Conservation (phyloP, 2,329 filamentous ascomycete species). For the Curvularia verruculosa region DNA sequence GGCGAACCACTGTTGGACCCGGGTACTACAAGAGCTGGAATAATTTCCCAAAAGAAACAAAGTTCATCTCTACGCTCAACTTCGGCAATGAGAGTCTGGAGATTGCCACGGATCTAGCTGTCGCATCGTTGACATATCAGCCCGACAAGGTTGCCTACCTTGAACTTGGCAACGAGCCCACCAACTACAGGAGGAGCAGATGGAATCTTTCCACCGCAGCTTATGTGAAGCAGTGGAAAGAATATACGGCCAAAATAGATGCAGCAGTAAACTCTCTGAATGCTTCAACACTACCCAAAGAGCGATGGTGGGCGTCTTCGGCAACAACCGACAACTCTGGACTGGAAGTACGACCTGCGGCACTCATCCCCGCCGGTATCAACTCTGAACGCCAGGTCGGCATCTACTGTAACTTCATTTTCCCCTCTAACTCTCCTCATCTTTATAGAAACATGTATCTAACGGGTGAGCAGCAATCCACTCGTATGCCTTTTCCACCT, state of each 20-base stretch:
- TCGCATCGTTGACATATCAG: conserved; percentile 15
- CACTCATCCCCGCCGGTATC: conserved; percentile 18
- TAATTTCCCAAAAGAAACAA: conserved; percentile 18
- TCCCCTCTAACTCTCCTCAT: too few species aligned
- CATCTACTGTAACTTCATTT: too few species aligned
- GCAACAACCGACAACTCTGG: conserved; percentile 18
- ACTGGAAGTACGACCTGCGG: conserved; percentile 13
- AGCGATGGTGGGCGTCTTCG: conserved; percentile 22
- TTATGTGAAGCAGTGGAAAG: conserved; percentile 17
- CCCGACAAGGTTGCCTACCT: conserved; percentile 14
- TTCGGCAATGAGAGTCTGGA: conserved; percentile 18
- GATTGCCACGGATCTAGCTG: conserved; percentile 15
- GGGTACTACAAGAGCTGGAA: conserved; percentile 18
- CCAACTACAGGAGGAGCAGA: conserved; percentile 11
- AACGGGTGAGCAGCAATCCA: too few species aligned
- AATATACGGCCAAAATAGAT: conserved; percentile 14
- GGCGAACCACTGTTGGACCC: conserved; percentile 15
- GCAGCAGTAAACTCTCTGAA: conserved; percentile 5
- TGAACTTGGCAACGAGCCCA: conserved; percentile 20
- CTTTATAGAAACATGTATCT: too few species aligned
- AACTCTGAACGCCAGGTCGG: conserved; percentile 11
- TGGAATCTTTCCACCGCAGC: conserved; percentile 14
- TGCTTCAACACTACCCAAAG: conserved; percentile 2
- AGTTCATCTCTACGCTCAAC: conserved; percentile 19
- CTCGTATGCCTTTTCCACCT: conserved; percentile 16